Percentiles rank a stretch among this genome's conserved stretches.
These are phyloP conservation scores for Suillus occidentalis DNA, from an alignment of 768 basidiomycete genomes.

Conservation along the genomic window DNA sequence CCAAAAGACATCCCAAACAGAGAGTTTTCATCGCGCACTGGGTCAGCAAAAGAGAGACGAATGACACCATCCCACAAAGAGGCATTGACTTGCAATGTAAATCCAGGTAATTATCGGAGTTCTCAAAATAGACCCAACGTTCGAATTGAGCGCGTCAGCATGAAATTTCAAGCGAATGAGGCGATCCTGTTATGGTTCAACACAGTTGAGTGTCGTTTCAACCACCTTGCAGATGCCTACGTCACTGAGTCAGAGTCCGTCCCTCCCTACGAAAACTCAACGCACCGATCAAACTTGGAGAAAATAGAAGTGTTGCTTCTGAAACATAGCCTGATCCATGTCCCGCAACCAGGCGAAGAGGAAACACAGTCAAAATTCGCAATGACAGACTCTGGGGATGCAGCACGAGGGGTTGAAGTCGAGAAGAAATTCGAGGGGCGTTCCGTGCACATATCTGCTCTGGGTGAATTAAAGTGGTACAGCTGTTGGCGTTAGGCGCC, in stretches of 20 bases:
- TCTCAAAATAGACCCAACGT: conserved; percentile 14
- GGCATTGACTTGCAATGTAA: background rate
- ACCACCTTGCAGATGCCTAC: conserved; percentile 89
- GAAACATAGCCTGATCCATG: conserved; percentile 78
- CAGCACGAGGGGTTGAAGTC: conserved; percentile 39
- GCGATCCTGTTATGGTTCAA: conserved; percentile 48
- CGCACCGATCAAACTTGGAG: conserved; percentile 77
- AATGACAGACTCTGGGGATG: conserved; percentile 8
- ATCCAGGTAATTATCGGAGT: no score
- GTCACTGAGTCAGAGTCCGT: conserved; percentile 28
- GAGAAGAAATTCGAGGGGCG: conserved; percentile 92
- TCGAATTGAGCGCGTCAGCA: conserved; percentile 90
- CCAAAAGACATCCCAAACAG: no score
- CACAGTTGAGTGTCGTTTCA: conserved; percentile 92
- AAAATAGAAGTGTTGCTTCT: conserved; percentile 77
- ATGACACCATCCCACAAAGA: background rate
- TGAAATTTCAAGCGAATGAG: conserved; percentile 97
- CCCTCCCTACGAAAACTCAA: conserved; percentile 51
- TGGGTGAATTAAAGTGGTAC: conserved; percentile 74
- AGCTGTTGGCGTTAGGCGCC: no score
- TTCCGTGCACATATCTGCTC: conserved; percentile 94
- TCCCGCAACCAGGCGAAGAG: conserved; percentile 97
- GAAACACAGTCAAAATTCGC: conserved; percentile 55
- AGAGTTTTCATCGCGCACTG: no score
- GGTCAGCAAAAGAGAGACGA: no score